A percentile compares a stretch with the other conserved stretches of the same genome.
These are phyloP conservation scores for Yamadazyma laniorum DNA, from an alignment of 805 yeast genomes.

Conservation along the genomic window DNA sequence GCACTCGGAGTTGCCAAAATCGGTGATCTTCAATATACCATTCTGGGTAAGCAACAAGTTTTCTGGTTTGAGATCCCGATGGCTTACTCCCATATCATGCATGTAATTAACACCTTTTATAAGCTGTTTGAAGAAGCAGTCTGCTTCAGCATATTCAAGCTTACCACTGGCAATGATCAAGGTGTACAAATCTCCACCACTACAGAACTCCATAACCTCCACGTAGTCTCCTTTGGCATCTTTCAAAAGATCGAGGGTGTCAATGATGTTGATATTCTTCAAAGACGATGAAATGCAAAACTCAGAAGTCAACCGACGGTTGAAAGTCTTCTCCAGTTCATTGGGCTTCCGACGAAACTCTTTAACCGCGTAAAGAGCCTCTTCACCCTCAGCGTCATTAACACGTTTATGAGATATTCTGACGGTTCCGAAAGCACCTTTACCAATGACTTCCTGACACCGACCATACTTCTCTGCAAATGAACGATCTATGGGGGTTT, in stretches of 20 bases:
- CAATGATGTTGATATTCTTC: constrained; percentile 74
- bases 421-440: constrained; percentile 93
- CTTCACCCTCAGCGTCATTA: constrained; percentile 20
- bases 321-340: constrained; percentile 65
- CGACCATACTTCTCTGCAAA: constrained; percentile 89
- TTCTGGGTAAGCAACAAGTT: constrained; percentile 69
- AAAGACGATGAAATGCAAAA: constrained; percentile 79
- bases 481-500: constrained; percentile 41
- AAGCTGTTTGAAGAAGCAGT: constrained; percentile 85
- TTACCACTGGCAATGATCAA: constrained; percentile 74
- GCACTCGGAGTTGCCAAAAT: constrained; percentile 85
- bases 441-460: constrained; percentile 92
- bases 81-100: constrained; percentile 89
- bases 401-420: constrained; percentile 76
- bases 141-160: constrained; percentile 79
- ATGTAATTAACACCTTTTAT: constrained; percentile 81
- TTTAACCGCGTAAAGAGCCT: constrained; percentile 75
- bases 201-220: constrained; percentile 82
- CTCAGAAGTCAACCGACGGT: constrained; percentile 73
- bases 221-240: constrained; percentile 83
- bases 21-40: constrained; percentile 79
- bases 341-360: constrained; percentile 66
- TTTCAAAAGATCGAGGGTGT: constrained; percentile 70
- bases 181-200: constrained; percentile 79
- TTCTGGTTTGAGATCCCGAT: constrained; percentile 87